These are phyloP conservation scores for Sclerotinia sclerotiorum DNA, from an alignment of 2,329 filamentous ascomycete species.

Conservation along the genomic window DNA sequence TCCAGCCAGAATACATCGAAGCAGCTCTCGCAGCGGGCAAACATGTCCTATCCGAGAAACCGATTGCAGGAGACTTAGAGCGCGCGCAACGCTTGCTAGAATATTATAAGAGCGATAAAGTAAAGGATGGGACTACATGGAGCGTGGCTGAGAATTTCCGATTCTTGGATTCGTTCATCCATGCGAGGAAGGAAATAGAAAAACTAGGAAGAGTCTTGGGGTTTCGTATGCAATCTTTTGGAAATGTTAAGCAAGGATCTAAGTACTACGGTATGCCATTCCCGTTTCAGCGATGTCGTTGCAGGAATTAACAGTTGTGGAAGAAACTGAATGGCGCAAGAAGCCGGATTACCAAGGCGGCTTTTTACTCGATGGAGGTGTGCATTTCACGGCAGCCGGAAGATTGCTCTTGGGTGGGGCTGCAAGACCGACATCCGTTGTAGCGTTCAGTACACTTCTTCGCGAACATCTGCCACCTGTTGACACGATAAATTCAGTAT, in stretches of 20 bases:
- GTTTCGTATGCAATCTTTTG: conserved; percentile 51
- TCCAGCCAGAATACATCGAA: conserved; percentile 51
- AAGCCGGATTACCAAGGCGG: conserved; percentile 71
- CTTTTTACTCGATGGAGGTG: conserved; percentile 73
- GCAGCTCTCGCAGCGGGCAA: conserved; percentile 52
- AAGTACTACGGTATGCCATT: conserved; percentile 46
- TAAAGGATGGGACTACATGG: conserved; percentile 47
- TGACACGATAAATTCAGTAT: conserved; percentile 40
- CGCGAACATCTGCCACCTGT: conserved; percentile 38
- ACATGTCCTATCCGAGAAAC: conserved; percentile 56
- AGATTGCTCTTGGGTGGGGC: conserved; percentile 55
- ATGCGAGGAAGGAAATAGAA: conserved; percentile 51
- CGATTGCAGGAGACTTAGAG: conserved; percentile 51
- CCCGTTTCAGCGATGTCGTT: neutral
- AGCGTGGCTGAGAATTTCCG: conserved; percentile 73
- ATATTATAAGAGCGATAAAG: conserved; percentile 46
- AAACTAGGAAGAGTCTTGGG: conserved; percentile 55
- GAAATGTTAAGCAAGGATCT: conserved; percentile 46
- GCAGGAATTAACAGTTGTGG: neutral
- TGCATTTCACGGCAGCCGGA: conserved; percentile 67
- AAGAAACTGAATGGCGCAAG: conserved; percentile 62
- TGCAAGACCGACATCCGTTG: conserved; percentile 32
- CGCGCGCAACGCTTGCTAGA: conserved; percentile 50
- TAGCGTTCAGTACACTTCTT: conserved; percentile 36
- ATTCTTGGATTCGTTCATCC: conserved; percentile 56